Evolutionary conservation across 1,284 basidiomycete genomes (phyloP).

Genomic region (Trichosporon faecale): DNA sequence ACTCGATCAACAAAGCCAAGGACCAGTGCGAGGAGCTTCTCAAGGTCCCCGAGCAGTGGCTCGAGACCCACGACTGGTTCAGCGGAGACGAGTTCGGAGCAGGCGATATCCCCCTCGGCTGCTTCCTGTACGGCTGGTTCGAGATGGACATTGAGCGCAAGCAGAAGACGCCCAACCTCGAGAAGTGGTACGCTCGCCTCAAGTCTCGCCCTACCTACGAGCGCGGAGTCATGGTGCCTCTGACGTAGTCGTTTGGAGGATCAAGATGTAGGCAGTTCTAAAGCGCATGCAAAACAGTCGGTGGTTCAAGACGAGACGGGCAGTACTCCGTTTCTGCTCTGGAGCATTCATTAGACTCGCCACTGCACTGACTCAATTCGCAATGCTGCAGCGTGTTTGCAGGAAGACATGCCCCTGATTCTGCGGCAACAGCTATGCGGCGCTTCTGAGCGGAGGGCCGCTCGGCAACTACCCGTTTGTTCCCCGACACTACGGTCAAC

Average conservation of each 20-base stretch:
- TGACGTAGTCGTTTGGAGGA: background rate
- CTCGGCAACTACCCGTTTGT: background rate
- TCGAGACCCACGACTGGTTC: slow-evolving; percentile 14
- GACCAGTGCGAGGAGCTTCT: background rate
- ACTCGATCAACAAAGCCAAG: slow-evolving; percentile 1
- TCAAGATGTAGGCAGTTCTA: background rate
- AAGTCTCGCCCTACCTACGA: slow-evolving; percentile 16
- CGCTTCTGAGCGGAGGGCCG: background rate
- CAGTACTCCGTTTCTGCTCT: too few relatives aligned
- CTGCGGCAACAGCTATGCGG: background rate
- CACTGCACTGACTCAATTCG: too few relatives aligned
- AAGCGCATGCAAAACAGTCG: background rate
- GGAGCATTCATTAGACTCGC: too few relatives aligned
- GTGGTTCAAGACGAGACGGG: background rate
- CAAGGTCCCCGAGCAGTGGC: slow-evolving; percentile 10
- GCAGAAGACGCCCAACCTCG: slow-evolving; percentile 5
- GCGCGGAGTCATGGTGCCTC: slow-evolving; percentile 12
- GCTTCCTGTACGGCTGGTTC: slow-evolving; percentile 15
- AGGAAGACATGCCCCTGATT: too few relatives aligned
- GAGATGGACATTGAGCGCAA: slow-evolving; percentile 17
- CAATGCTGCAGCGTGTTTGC: too few relatives aligned
- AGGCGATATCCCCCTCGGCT: slow-evolving; percentile 20
- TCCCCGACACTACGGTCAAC: background rate
- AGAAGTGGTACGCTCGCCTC: slow-evolving; percentile 15
- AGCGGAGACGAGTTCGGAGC: slow-evolving; percentile 14